Percentiles rank a stretch among this genome's conserved stretches.
phyloP scores from a whole-genome alignment of 345 rosid genomes.

The Alliaria petiolata region DNA sequence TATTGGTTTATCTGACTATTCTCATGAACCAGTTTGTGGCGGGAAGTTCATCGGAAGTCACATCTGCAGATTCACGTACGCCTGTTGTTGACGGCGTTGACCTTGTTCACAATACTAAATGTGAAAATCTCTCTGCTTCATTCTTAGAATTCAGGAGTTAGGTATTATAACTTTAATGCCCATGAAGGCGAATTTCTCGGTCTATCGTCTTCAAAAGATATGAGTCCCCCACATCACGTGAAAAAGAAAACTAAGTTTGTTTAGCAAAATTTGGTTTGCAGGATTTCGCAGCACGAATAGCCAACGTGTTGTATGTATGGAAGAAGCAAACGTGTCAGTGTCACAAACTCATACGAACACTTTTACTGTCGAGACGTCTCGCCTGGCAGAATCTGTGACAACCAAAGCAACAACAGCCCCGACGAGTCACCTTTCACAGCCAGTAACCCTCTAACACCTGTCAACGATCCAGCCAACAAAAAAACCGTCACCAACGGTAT shows the following conservation, averaged over 20 bases:
- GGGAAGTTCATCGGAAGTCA: conserved; percentile 86
- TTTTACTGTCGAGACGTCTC: conserved; percentile 89
- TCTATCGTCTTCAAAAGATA: background rate
- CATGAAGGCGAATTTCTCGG: background rate
- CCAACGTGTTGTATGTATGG: conserved; percentile 86
- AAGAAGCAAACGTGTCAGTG: conserved; percentile 70
- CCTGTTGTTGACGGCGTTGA: conserved; percentile 79
- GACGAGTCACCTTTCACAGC: conserved; percentile 48
- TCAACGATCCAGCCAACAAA: conserved; percentile 50
- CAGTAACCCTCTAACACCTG: conserved; percentile 88
- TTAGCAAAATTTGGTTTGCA: conserved; percentile 32
- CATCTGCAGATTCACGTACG: conserved; percentile 91
- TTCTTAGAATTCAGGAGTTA: background rate
- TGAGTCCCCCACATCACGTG: background rate
- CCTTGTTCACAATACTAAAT: conserved; percentile 55
- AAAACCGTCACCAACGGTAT: conserved; percentile 53
- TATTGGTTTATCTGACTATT: conserved; percentile 20
- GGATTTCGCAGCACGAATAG: conserved; percentile 90
- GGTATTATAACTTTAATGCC: background rate
- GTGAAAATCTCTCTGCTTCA: background rate
- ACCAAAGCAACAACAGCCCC: conserved; percentile 35
- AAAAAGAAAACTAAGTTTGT: background rate
- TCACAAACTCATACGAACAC: conserved; percentile 71
- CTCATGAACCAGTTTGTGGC: conserved; percentile 66
- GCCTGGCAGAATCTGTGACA: conserved; percentile 68